These are phyloP conservation scores for Heterotrichella gracilis DNA, from an alignment of 352 stramenopile genomes.

Conservation along the genomic window DNA sequence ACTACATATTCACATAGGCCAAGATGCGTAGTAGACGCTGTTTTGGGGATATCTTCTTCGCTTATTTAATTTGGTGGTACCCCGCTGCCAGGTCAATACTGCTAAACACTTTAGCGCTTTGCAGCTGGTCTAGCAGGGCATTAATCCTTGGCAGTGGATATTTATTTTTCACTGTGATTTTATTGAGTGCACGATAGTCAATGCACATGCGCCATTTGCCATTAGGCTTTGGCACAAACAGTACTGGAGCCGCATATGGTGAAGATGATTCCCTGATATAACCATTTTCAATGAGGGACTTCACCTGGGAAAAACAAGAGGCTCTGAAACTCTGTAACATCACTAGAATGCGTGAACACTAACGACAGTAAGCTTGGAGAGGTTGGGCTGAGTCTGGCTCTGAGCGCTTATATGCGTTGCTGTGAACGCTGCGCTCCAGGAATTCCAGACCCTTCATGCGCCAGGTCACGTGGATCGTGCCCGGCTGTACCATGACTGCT, in stretches of 20 bases:
- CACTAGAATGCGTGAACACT: no score
- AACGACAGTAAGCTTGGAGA: no score
- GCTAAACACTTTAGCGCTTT: not conserved
- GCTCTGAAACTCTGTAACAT: no score
- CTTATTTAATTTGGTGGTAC: not conserved
- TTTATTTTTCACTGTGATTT: not conserved
- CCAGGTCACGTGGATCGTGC: no score
- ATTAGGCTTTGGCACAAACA: not conserved
- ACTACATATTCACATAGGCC: not conserved
- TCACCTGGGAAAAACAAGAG: no score
- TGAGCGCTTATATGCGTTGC: no score
- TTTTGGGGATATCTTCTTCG: not conserved
- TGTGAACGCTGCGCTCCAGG: no score
- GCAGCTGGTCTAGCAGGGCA: not conserved
- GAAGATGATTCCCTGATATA: not conserved
- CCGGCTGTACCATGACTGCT: no score
- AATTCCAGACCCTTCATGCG: no score
- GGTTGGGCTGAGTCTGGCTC: no score
- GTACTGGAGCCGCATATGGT: not conserved
- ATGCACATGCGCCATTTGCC: not conserved
- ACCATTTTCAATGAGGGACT: constrained; percentile 8
- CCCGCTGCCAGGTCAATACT: not conserved
- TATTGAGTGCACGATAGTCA: not conserved
- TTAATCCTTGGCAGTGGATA: not conserved
- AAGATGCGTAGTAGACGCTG: not conserved